phyloP scores from a whole-genome alignment of 306 rosid genomes.

The Oxytropis ochrocephala region DNA sequence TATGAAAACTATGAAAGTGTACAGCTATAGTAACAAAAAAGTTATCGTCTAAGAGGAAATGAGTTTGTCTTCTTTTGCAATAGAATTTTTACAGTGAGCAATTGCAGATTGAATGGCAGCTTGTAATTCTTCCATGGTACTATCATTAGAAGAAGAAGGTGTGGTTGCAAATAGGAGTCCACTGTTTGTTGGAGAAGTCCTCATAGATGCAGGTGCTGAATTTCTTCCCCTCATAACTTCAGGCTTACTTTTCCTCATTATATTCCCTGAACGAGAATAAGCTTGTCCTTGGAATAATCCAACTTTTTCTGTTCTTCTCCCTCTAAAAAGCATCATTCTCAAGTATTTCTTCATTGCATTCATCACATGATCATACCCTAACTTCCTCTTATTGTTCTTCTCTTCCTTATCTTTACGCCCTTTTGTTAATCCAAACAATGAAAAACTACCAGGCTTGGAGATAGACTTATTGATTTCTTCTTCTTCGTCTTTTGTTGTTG shows the following conservation, averaged over 20 bases:
- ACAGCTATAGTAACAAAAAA: neutral
- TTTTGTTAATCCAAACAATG: conserved; percentile 55
- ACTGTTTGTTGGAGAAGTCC: conserved; percentile 86
- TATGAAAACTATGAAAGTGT: conserved; percentile 7
- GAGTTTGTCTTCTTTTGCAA: conserved; percentile 55
- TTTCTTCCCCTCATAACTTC: conserved; percentile 49
- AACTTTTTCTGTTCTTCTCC: conserved; percentile 46
- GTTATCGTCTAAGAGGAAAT: conserved; percentile 16
- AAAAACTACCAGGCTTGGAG: conserved; percentile 40
- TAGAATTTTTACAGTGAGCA: conserved; percentile 95
- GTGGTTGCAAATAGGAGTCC: conserved; percentile 58
- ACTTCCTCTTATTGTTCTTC: conserved; percentile 38
- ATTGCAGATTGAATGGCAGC: conserved; percentile 99
- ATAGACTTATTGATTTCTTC: conserved; percentile 18
- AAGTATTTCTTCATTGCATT: conserved; percentile 56
- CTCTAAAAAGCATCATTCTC: conserved; percentile 52
- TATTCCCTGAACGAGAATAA: conserved; percentile 71
- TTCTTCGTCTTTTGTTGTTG: neutral
- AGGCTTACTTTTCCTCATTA: conserved; percentile 36
- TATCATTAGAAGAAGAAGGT: conserved; percentile 48
- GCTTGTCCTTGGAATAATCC: conserved; percentile 40
- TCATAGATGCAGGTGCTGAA: conserved; percentile 96
- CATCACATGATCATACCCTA: conserved; percentile 39
- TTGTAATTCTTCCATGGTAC: conserved; percentile 95
- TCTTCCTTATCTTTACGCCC: conserved; percentile 50